A percentile compares a stretch with the other conserved stretches of the same genome.
Evolutionary conservation across 305 asterid species (phyloP).

Genomic region (Andrographis paniculata): DNA sequence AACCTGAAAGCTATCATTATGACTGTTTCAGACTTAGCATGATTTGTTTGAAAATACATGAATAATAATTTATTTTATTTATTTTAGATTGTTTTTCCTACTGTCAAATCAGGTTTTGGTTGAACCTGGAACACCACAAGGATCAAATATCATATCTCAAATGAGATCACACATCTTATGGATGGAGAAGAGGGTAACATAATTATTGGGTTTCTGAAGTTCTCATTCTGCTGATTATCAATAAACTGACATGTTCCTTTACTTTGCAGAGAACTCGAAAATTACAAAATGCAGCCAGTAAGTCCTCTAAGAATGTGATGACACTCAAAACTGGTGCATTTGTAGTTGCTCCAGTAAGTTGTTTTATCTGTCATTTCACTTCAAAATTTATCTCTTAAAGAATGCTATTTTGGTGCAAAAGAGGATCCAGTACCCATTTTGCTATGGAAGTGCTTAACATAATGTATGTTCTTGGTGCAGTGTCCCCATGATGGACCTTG

Average conservation of each 20-base stretch:
- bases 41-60: constrained; percentile 5
- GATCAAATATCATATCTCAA: constrained; percentile 87
- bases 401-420: neutral
- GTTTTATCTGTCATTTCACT: constrained; percentile 11
- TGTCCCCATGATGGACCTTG: constrained; percentile 97
- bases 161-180: constrained; percentile 92
- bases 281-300: constrained; percentile 36
- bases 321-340: constrained; percentile 68
- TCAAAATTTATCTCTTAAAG: neutral
- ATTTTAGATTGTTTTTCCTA: too few relatives aligned
- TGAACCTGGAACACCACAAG: constrained; percentile 98
- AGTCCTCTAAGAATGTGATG: constrained; percentile 44
- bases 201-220: constrained; percentile 13
- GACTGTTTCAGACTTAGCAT: neutral
- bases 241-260: constrained; percentile 19
- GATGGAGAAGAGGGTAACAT: constrained; percentile 87
- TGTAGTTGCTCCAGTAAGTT: constrained; percentile 85
- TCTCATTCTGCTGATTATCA: constrained; percentile 12
- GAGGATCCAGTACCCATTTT: neutral
- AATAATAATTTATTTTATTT: too few relatives aligned
- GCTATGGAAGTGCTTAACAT: constrained; percentile 4
- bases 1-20: neutral
- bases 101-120: constrained; percentile 82
- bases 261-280: constrained; percentile 59
- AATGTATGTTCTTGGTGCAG: constrained; percentile 32